These are phyloP conservation scores for Monosporascus sp. DNA, from an alignment of 2,329 filamentous ascomycete species.

Conservation along the genomic window DNA sequence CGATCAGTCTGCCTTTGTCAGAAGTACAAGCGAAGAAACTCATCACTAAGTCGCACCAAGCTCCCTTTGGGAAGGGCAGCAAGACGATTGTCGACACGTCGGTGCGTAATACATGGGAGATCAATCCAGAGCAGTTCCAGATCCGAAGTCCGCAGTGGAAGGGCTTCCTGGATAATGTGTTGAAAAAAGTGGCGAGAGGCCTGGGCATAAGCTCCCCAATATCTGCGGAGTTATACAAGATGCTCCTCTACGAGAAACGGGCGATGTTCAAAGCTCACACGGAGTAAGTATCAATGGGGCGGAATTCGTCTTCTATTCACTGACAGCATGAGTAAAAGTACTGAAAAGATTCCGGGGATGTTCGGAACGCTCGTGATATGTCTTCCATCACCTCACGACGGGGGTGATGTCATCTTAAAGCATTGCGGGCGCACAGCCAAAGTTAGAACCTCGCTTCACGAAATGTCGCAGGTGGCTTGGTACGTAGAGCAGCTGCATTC, in stretches of 20 bases:
- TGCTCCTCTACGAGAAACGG: constrained; percentile 45
- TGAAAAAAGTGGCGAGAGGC: constrained; percentile 16
- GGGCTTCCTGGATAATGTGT: constrained; percentile 16
- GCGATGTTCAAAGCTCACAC: constrained; percentile 44
- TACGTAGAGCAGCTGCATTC: background rate
- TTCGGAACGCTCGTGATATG: constrained; percentile 46
- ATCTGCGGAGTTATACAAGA: constrained; percentile 37
- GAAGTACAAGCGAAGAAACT: constrained; percentile 19
- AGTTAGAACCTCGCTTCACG: constrained; percentile 24
- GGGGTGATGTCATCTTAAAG: constrained; percentile 38
- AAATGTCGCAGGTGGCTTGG: constrained; percentile 22
- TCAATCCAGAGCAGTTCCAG: constrained; percentile 34
- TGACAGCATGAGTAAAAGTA: constrained; percentile 20
- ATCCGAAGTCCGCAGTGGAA: constrained; percentile 32
- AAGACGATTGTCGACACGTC: constrained; percentile 35
- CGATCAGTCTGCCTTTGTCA: constrained; percentile 20
- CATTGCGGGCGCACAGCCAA: constrained; percentile 29
- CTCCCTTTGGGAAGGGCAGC: constrained; percentile 34
- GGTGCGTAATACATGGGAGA: constrained; percentile 39
- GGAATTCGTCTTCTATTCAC: background rate
- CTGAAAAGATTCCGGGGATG: constrained; percentile 42
- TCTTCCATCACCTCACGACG: constrained; percentile 43
- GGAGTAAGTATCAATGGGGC: constrained; percentile 24
- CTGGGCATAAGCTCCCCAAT: constrained; percentile 29
- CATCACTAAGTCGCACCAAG: constrained; percentile 22